phyloP scores from a whole-genome alignment of 2,329 filamentous ascomycete species.

The Beauveria asiatica region DNA sequence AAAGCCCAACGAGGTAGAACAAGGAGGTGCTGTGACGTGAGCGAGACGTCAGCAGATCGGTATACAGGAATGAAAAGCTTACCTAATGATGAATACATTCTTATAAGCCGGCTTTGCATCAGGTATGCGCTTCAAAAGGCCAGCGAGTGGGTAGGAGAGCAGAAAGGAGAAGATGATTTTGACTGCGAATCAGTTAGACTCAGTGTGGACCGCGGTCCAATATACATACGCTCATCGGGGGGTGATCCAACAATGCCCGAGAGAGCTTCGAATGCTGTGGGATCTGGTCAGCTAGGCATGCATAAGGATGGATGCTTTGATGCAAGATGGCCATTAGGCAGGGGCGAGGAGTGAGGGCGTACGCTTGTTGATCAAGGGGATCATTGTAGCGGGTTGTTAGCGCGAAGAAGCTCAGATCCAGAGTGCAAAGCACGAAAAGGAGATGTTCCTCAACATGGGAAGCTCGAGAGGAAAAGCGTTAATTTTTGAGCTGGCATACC shows the following conservation, averaged over 20 bases:
- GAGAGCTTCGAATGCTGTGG: slow-evolving; percentile 35
- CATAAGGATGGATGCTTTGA: neutral
- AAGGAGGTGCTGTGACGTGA: slow-evolving; percentile 52
- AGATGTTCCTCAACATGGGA: neutral
- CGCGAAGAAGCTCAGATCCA: neutral
- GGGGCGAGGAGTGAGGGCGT: neutral
- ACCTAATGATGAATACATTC: slow-evolving; percentile 80
- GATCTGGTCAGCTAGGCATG: neutral
- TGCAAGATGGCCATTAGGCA: neutral
- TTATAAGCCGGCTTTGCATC: slow-evolving; percentile 77
- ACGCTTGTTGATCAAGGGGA: slow-evolving; percentile 7
- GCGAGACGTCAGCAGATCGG: neutral
- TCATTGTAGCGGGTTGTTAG: neutral
- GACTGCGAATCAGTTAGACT: slow-evolving; percentile 44
- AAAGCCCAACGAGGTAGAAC: slow-evolving; percentile 90
- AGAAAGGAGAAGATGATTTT: slow-evolving; percentile 90
- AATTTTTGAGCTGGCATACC: neutral
- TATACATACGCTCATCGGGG: slow-evolving; percentile 37
- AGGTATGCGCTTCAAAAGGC: slow-evolving; percentile 78
- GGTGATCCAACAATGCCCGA: slow-evolving; percentile 33
- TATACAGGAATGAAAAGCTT: slow-evolving; percentile 14
- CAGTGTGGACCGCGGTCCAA: neutral
- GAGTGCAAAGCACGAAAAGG: too few relatives aligned
- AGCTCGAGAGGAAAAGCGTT: neutral
- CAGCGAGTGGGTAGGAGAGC: slow-evolving; percentile 85